Base-by-base conservation (phyloP, 2,329 filamentous ascomycete species). In the Simplicillium sp. region DNA sequence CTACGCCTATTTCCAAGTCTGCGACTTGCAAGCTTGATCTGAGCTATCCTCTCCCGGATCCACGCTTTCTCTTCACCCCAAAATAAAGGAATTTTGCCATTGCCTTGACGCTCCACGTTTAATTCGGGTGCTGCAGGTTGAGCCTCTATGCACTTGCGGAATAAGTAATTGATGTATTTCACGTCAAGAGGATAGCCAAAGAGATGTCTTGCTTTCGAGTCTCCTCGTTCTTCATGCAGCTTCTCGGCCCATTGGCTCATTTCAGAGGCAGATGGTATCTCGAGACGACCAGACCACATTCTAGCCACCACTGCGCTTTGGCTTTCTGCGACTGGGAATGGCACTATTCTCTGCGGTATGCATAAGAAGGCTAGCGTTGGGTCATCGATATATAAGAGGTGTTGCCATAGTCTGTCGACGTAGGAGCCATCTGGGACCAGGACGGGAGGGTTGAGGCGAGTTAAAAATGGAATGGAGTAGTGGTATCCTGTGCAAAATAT, bases 401-500 rank as follows among this genome's bases (percentile, higher is more conserved):
- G 83, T 48, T 84, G 67, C 52, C 82, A 88, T 1, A 82, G 64
- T 47, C 85, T 84, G 51, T 83, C 80, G 1, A 80, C 75, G 37
- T 77, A 67, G 36, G 66, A 67, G 2, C 84, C 84, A 35, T 77
- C 71, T 0, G 70, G 73, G 20, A 82, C 68, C 3, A 79, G 65
- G 4, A 82, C 53, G 0, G 70, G 59, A 1, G 78, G 54, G 1
- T 49, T 35, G 8, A 71, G 50, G 3, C 57, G 53, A 17, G 58
- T 52, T 6, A 80, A 52, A 52, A 94, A 94, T 0, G 87, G 87
- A 41, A 83, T 84, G 1, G 81, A 78, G 62, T 87, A 94, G 45
- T 90, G 75, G 54, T 92, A 95, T 0, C 88, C 88, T 0, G 88
- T 95, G 56, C 85, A 87, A 59, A 89, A 95, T 13, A 95, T 56